Percentiles rank a stretch among this genome's conserved stretches.
Evolutionary conservation across 139 green algal species (phyloP).

Genomic region (Chlamydomonas sphaeroides): DNA sequence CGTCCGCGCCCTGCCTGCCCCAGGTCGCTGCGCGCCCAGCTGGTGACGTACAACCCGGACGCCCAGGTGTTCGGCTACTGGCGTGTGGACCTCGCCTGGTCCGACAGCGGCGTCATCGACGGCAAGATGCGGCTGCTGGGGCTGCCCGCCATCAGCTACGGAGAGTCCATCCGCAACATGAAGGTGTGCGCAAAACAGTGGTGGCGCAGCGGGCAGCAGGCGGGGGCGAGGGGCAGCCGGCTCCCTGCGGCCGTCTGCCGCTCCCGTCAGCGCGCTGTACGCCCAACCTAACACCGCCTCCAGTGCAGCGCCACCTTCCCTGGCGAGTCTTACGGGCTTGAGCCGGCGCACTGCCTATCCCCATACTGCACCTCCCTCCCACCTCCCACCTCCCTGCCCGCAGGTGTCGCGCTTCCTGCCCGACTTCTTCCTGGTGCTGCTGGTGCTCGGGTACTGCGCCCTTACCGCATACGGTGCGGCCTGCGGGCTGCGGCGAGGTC

Average conservation of each 20-base stretch:
- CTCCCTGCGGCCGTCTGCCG: too few relatives aligned
- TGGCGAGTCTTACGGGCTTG: too few relatives aligned
- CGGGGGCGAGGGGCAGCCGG: too few relatives aligned
- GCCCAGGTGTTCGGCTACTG: constrained; percentile 38
- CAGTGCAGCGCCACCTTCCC: too few relatives aligned
- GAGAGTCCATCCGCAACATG: not conserved
- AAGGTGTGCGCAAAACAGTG: not conserved
- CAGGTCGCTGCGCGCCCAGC: constrained; percentile 10
- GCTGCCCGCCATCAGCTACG: constrained; percentile 34
- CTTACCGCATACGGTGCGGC: not conserved
- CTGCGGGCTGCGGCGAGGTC: too few relatives aligned
- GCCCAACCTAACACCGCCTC: too few relatives aligned
- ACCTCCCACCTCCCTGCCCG: too few relatives aligned
- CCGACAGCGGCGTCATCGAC: constrained; percentile 18
- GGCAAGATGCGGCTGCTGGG: not conserved
- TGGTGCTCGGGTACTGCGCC: constrained; percentile 31
- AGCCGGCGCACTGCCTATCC: too few relatives aligned
- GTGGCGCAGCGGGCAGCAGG: too few relatives aligned
- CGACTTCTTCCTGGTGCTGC: constrained; percentile 50
- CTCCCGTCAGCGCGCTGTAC: too few relatives aligned
- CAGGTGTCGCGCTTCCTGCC: constrained; percentile 42
- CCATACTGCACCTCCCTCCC: too few relatives aligned
- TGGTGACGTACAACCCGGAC: constrained; percentile 46
- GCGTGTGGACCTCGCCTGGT: constrained; percentile 12
- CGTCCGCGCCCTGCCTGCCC: too few relatives aligned